phyloP scores from a whole-genome alignment of 495 filamentous ascomycete genomes.

The Pyronema domesticum region DNA sequence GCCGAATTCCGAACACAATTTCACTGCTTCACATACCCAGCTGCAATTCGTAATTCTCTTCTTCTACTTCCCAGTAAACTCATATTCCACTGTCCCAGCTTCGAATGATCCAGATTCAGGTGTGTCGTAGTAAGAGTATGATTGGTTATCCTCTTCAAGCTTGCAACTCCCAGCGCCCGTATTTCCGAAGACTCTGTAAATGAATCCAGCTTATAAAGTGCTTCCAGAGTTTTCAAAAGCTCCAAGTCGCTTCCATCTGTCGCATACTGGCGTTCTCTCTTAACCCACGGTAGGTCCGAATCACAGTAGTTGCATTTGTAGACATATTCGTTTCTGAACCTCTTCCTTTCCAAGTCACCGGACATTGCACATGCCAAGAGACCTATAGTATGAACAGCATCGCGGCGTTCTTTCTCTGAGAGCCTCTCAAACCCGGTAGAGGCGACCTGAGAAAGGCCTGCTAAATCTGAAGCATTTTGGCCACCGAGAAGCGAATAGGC shows the following conservation, averaged over 20 bases:
- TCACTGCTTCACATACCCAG: conserved; percentile 34
- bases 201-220: conserved; percentile 37
- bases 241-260: conserved; percentile 27
- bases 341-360: conserved; percentile 22
- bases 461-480: conserved; percentile 8
- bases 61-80: conserved; percentile 62
- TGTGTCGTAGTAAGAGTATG: conserved; percentile 40
- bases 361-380: conserved; percentile 31
- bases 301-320: conserved; percentile 27
- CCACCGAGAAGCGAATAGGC: conserved; percentile 14
- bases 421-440: conserved; percentile 14
- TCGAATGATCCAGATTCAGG: conserved; percentile 46
- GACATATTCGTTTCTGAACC: conserved; percentile 9
- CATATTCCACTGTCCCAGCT: conserved; percentile 61
- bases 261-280: conserved; percentile 14
- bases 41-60: conserved; percentile 69
- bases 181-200: conserved; percentile 42
- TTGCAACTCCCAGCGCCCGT: conserved; percentile 55
- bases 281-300: conserved; percentile 24
- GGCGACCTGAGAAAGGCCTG: conserved; percentile 11
- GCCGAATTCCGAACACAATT: conserved; percentile 2
- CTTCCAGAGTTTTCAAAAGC: conserved; percentile 36
- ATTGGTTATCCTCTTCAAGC: conserved; percentile 45
- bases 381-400: conserved; percentile 25
- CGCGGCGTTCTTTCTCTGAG: conserved; percentile 14